Percentiles rank a stretch among this genome's conserved stretches.
phyloP scores from a whole-genome alignment of 1,284 basidiomycete genomes.

The Apiotrichum laibachii region DNA sequence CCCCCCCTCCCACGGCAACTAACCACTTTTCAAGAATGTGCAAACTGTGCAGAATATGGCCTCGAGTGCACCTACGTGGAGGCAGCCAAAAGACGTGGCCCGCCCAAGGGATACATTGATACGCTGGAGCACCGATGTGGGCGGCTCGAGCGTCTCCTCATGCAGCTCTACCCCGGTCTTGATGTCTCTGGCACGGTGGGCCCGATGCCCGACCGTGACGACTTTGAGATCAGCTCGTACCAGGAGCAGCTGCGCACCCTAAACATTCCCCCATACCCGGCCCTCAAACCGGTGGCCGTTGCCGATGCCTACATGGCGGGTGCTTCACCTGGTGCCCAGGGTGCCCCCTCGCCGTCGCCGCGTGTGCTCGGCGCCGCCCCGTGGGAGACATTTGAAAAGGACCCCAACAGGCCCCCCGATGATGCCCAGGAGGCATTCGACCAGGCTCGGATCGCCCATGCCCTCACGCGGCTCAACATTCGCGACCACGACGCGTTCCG shows the following conservation, averaged over 20 bases:
- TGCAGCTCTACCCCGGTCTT: constrained; percentile 64
- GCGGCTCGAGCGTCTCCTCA: constrained; percentile 66
- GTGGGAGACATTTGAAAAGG: constrained; percentile 37
- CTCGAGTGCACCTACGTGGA: constrained; percentile 71
- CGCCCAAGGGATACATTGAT: constrained; percentile 78
- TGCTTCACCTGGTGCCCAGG: constrained; percentile 21
- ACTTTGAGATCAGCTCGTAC: constrained; percentile 59
- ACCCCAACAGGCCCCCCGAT: constrained; percentile 31
- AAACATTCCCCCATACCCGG: constrained; percentile 42
- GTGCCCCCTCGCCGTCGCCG: constrained; percentile 25
- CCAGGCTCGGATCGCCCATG: constrained; percentile 27
- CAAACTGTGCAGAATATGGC: constrained; percentile 71
- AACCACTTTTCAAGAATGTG: constrained; percentile 55
- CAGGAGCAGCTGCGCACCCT: constrained; percentile 32
- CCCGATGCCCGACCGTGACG: constrained; percentile 64
- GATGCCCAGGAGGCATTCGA: constrained; percentile 25
- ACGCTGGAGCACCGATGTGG: constrained; percentile 67
- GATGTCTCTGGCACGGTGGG: constrained; percentile 69
- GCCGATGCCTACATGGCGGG: not conserved
- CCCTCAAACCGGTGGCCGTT: constrained; percentile 27
- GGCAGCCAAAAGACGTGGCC: constrained; percentile 76
- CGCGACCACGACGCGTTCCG: constrained; percentile 51
- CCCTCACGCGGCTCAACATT: constrained; percentile 38
- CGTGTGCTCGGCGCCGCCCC: constrained; percentile 34
- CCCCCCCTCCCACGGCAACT: not conserved